These are phyloP conservation scores for Graphium sp. DNA, from an alignment of 2,329 filamentous ascomycete species.

Conservation along the genomic window DNA sequence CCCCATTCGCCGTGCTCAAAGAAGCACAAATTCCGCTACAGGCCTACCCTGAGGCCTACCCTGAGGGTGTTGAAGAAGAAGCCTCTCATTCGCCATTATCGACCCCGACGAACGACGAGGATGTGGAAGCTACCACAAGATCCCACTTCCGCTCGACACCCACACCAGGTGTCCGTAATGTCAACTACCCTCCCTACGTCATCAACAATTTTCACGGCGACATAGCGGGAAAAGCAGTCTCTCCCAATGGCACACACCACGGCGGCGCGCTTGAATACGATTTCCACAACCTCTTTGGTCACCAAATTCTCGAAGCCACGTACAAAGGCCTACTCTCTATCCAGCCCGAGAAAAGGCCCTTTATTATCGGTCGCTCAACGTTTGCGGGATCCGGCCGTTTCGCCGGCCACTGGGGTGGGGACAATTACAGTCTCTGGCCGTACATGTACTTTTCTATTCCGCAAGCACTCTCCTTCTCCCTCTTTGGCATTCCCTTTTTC, in stretches of 20 bases:
- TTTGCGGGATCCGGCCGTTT: conserved; percentile 62
- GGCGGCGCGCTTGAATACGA: conserved; percentile 66
- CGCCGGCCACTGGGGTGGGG: conserved; percentile 71
- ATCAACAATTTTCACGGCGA: conserved; percentile 55
- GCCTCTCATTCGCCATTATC: too few relatives aligned
- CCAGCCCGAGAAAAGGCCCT: conserved; percentile 54
- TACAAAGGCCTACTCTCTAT: conserved; percentile 51
- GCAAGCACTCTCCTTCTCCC: conserved; percentile 56
- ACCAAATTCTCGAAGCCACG: conserved; percentile 62
- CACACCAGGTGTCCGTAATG: conserved; percentile 44
- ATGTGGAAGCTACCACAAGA: background rate
- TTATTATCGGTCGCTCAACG: conserved; percentile 71
- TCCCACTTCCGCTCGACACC: conserved; percentile 36
- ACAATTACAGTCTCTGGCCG: conserved; percentile 54
- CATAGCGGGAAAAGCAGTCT: conserved; percentile 41
- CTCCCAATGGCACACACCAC: conserved; percentile 44
- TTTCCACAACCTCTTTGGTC: conserved; percentile 64
- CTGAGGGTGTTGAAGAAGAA: conserved; percentile 21
- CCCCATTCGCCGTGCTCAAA: too few relatives aligned
- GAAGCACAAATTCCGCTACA: conserved; percentile 1
- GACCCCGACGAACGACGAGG: too few relatives aligned
- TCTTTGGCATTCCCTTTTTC: conserved; percentile 54
- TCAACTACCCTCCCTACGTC: conserved; percentile 61
- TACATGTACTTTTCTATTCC: conserved; percentile 66
- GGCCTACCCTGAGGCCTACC: conserved; percentile 10